Percentiles rank a stretch among this genome's conserved stretches.
Conservation (phyloP, 495 filamentous ascomycete genomes). For the Apiosordaria backusii region DNA sequence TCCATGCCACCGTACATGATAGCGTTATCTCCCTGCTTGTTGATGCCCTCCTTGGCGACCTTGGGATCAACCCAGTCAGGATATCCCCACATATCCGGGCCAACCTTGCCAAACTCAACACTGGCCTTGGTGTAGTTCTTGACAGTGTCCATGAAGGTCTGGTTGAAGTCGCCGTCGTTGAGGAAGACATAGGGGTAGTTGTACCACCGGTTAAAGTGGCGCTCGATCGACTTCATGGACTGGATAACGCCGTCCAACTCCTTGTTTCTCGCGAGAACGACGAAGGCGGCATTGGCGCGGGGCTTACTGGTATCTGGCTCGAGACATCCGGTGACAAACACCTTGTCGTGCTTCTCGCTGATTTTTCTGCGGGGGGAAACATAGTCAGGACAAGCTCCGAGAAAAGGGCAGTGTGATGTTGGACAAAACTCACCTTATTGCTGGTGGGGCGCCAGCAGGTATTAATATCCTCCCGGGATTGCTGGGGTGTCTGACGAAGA, state of each 20-base stretch:
- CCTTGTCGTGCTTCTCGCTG: constrained; percentile 93
- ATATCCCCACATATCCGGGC: constrained; percentile 88
- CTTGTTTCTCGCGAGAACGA: constrained; percentile 94
- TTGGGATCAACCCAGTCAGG: constrained; percentile 94
- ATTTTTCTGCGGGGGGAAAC: constrained; percentile 70
- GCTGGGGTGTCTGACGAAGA: constrained; percentile 86
- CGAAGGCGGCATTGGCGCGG: constrained; percentile 89
- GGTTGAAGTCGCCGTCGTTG: constrained; percentile 95
- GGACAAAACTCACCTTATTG: constrained; percentile 67
- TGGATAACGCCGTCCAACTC: constrained; percentile 94
- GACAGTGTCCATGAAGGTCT: constrained; percentile 83
- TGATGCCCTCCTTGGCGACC: constrained; percentile 91
- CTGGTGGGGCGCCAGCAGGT: constrained; percentile 83
- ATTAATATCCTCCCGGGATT: constrained; percentile 79
- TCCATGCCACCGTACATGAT: constrained; percentile 99
- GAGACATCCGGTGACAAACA: constrained; percentile 87
- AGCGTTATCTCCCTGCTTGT: constrained; percentile 92
- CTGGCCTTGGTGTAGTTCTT: constrained; percentile 79
- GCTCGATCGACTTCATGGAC: constrained; percentile 95
- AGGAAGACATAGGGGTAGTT: constrained; percentile 98
- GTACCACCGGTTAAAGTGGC: constrained; percentile 99
- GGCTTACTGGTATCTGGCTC: constrained; percentile 60
- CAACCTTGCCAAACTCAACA: constrained; percentile 95
- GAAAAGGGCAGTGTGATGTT: not conserved
- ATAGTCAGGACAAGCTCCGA: not conserved